These are phyloP conservation scores for Knoxdaviesia proteae DNA, from an alignment of 2,329 filamentous ascomycete species.

Conservation along the genomic window DNA sequence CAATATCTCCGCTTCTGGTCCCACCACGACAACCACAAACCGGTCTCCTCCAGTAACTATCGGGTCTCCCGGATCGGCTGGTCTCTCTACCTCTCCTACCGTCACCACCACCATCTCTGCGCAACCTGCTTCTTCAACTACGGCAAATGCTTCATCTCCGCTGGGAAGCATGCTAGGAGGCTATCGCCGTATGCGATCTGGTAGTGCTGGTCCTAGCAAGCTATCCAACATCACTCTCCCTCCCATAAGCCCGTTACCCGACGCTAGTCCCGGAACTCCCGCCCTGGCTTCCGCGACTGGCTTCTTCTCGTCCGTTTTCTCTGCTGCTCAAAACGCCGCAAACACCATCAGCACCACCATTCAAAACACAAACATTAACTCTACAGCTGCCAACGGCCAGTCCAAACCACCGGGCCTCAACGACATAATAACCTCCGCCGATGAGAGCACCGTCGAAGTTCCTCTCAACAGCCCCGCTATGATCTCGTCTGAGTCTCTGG, in stretches of 20 bases:
- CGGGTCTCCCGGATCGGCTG: neutral
- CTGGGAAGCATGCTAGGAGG: slow-evolving; percentile 44
- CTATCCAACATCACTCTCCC: slow-evolving; percentile 55
- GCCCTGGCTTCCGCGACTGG: slow-evolving; percentile 28
- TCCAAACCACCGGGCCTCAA: neutral
- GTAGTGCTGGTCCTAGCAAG: slow-evolving; percentile 51
- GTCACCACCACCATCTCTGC: neutral
- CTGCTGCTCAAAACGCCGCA: slow-evolving; percentile 81
- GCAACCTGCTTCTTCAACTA: slow-evolving; percentile 4
- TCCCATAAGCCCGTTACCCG: slow-evolving; percentile 37
- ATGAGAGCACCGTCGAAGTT: slow-evolving; percentile 17
- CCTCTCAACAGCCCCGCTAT: neutral
- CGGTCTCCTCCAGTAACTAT: slow-evolving; percentile 1
- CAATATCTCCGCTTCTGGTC: slow-evolving; percentile 8
- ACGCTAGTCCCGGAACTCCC: slow-evolving; percentile 39
- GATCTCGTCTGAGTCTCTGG: slow-evolving; percentile 10
- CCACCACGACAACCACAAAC: slow-evolving; percentile 1
- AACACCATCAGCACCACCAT: slow-evolving; percentile 55
- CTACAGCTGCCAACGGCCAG: slow-evolving; percentile 11
- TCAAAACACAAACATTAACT: slow-evolving; percentile 38
- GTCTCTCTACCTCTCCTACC: neutral
- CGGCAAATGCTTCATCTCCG: slow-evolving; percentile 35
- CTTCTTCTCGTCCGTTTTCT: slow-evolving; percentile 89
- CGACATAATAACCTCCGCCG: slow-evolving; percentile 5
- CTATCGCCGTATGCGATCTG: slow-evolving; percentile 5